Base-by-base conservation (phyloP, 768 basidiomycete genomes). In the Mycena belliarum region DNA sequence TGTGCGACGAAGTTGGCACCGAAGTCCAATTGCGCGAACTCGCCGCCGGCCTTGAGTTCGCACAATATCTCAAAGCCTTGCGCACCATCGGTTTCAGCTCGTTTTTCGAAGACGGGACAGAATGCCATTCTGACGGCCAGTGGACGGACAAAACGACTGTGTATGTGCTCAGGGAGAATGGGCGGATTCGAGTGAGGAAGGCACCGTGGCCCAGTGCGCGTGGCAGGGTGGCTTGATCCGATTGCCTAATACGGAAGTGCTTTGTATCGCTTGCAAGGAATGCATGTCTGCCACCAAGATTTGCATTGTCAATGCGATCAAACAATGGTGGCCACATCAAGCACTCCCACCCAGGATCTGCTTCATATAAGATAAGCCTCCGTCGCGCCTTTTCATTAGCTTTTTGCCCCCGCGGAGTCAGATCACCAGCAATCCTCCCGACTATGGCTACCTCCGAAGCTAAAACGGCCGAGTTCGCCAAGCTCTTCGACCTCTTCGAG, bases 401-500 rank as follows among this genome's bases (percentile, higher is more conserved):
- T 55, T 20, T 51, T 54, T 55, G 50, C 42, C 25, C 24, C 52
- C 40, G 54, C 50, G 46, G 52, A 60, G n/a, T 16, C 33, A 41
- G 35, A 42, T 53, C 45, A 44, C 38, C 16, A 26, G 6, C 3
- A 38, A 18, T 38, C 37, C 37, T 35, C 28, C 26, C 45, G 24
- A 56, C 21, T 16, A 24, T 49, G 43, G 23, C 60, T 18, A 20
- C 47, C 16, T 20, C 57, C 26, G 37, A 29, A 25, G 60, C 73
- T 47, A 81, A 76, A 65, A 78, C 70, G 11, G 76, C 78, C 38
- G 84, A 85, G 48, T 81, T 84, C 60, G 79, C 80, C 2, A 73
- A 74, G 50, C 79, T 86, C 35, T 81, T 83, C 56, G 74, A 78
- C 38, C 68, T 82, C 50, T 84, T 84, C 61, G 80, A 85, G 38